Evolutionary conservation across 352 stramenopile species (phyloP).

Genomic region (Phytophthora parvispora): DNA sequence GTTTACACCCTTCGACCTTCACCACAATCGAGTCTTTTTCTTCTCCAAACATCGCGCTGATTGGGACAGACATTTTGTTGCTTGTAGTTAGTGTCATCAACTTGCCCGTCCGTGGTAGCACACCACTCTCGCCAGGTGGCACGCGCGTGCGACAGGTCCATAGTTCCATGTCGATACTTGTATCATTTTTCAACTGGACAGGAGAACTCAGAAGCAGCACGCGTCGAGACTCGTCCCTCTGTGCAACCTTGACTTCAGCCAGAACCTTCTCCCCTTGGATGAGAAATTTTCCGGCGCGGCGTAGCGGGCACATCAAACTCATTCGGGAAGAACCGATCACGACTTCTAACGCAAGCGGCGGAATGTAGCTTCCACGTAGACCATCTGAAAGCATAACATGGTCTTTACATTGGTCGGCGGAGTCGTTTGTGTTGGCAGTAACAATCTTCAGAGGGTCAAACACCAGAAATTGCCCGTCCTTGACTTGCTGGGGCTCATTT

Average conservation of each 20-base stretch:
- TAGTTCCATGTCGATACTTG: constrained; percentile 85
- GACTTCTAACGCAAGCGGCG: constrained; percentile 87
- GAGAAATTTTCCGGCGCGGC: constrained; percentile 88
- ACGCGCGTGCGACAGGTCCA: constrained; percentile 76
- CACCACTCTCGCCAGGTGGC: constrained; percentile 54
- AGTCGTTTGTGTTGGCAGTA: constrained; percentile 51
- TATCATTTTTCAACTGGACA: constrained; percentile 91
- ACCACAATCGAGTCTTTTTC: constrained; percentile 86
- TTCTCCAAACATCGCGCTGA: constrained; percentile 84
- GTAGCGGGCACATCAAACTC: constrained; percentile 86
- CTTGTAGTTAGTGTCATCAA: constrained; percentile 63
- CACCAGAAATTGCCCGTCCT: constrained; percentile 86
- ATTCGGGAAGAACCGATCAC: constrained; percentile 74
- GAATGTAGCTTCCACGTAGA: constrained; percentile 85
- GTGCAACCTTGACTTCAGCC: constrained; percentile 90
- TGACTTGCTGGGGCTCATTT: constrained; percentile 79
- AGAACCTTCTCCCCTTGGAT: constrained; percentile 89
- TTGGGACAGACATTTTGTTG: constrained; percentile 88
- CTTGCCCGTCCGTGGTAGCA: constrained; percentile 49
- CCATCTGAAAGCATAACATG: constrained; percentile 82
- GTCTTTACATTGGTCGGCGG: constrained; percentile 52
- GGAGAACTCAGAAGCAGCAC: constrained; percentile 89
- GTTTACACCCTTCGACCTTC: constrained; percentile 88
- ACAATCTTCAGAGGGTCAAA: constrained; percentile 91
- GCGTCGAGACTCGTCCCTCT: constrained; percentile 86